Base-by-base conservation (phyloP, 169 alveolate species). In the Haemoproteus tartakovskyi region DNA sequence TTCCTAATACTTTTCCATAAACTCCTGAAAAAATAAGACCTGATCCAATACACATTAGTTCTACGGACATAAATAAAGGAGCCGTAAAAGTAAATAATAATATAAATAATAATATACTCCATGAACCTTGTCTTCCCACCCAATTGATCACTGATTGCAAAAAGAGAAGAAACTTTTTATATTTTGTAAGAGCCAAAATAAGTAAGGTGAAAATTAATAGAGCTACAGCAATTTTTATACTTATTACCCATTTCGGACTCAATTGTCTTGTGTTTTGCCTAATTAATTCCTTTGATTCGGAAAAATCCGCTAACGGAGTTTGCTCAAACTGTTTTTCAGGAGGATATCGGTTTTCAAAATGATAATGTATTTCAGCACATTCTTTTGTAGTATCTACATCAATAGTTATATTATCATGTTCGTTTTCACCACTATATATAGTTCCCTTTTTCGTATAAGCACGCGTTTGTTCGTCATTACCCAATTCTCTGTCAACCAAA, bases 11-110 rank as follows among this genome's bases (percentile, higher is more conserved):
- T 56, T 74, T 74, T 0, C 84, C 84, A 37, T 74, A 74, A 12
- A 74, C 84, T 6, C 84, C 84, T 21, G 84, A 74, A 27, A 74
- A 74, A 45, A 74, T 74, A 45, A 74, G 51, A 16, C 84, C 84
- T 22, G 84, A 54, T 0, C 62, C 84, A 9, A 74, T 62, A 57
- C 84, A 74, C 84, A 74, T 74, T 57, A 74, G 54, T 43, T 74
- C 84, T 19, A 74, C 84, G 16, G 84, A 74, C 84, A 74, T 74
- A 37, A 74, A 74, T 11, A 74, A 29, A 12, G 84, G 84, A 24
- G 78, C 18, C 3, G 45, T 37, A 24, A 43, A 46, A 9, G 84
- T 74, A 38, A 74, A 74, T 48, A 74, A 45, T 37, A 45, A 45
- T 43, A 74, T 56, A 50, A 56, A 74, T 24, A 74, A 60, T 18